These are phyloP conservation scores for Aspergillus arachidicola DNA, from an alignment of 2,329 filamentous ascomycete genomes.

Conservation along the genomic window DNA sequence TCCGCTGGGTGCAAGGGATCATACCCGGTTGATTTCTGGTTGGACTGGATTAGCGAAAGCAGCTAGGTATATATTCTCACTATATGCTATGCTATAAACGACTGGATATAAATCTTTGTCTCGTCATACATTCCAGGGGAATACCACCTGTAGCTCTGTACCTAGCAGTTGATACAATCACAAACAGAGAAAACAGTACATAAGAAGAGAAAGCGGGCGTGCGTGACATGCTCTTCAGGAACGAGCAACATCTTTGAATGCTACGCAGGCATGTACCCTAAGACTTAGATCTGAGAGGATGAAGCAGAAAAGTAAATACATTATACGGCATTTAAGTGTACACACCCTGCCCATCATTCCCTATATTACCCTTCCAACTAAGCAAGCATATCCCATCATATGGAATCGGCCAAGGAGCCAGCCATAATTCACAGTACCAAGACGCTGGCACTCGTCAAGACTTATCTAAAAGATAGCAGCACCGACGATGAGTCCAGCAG, in stretches of 20 bases:
- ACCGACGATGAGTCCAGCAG: constrained; percentile 8
- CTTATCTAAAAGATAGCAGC: constrained; percentile 3
- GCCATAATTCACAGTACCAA: background rate
- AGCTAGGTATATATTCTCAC: background rate
- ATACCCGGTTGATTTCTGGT: background rate
- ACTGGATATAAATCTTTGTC: background rate
- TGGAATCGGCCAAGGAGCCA: background rate
- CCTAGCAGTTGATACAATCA: background rate
- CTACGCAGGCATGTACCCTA: background rate
- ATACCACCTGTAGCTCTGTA: background rate
- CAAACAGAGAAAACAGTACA: background rate
- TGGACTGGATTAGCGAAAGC: background rate
- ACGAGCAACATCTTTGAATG: background rate
- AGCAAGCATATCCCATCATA: background rate
- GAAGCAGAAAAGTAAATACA: background rate
- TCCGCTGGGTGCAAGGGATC: background rate
- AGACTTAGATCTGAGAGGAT: background rate
- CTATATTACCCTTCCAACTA: background rate
- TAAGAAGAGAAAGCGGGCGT: background rate
- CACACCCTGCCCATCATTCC: background rate
- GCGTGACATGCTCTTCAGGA: background rate
- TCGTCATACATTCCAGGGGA: background rate
- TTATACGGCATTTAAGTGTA: background rate
- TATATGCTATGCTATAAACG: background rate
- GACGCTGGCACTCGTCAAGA: background rate